Evolutionary conservation across 1,284 basidiomycete species (phyloP), one percentile per base, ranked within the genome.

Genomic region (Vanrija humicola): DNA sequence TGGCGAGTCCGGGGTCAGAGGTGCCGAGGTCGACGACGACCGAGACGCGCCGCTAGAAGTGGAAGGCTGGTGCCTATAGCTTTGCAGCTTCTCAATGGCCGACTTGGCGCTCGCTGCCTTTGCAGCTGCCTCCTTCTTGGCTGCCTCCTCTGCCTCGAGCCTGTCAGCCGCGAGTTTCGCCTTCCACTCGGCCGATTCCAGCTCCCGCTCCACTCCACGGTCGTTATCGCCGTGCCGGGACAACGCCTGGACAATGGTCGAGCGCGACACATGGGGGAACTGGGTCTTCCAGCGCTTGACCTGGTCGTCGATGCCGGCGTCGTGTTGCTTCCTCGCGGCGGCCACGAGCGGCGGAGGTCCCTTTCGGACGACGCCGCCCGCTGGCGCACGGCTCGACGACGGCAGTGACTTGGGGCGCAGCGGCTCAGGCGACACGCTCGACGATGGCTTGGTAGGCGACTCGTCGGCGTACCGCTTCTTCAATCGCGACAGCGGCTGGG

Each of bases 401-500:
- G 39, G 18, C 34, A 34, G 34, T 2, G 34, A 34, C 34, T 34
- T 34, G 34, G 34, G 34, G 34, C 34, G 34, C 12, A 34, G 34
- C 12, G 34, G 34, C 14, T 34, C 34, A 12, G 34, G 34, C 10
- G 34, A 34, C 2, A 34, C 34, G 46, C 5, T 60, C 52, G 43
- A 62, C 5, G 25, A 23, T 5, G 48, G 34, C 46, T 44, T 53
- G 21, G 39, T 54, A 16, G 43, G 59, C 38, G 38, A 52, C 16
- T 56, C 59, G 46, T 62, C 65, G 21, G 49, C 52, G 23, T 59
- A 62, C 18, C 52, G 46, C 29, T 57, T 49, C 57, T 65, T 72
- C 50, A 64, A 46, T 19, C 58, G 56, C 26, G 56, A 61, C 19
- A 62, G 56, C 16, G 50, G 62, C 43, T 46, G 62, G 15, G 66